These are phyloP conservation scores for Hanseniaspora osmophila DNA, from an alignment of 805 yeast genomes.

Conservation along the genomic window DNA sequence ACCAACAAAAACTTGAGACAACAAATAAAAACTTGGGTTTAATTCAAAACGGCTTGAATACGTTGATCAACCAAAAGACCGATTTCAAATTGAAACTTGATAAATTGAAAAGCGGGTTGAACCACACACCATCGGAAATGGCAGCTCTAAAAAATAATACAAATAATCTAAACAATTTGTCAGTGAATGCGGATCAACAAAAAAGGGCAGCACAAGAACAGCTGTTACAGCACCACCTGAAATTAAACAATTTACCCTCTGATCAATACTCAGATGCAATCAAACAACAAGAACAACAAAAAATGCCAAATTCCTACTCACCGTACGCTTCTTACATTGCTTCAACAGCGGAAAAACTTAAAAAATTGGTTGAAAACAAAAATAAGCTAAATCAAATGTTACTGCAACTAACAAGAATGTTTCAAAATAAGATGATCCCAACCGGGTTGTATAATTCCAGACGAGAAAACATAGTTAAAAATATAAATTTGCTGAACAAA, in stretches of 20 bases:
- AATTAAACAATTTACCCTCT: no score
- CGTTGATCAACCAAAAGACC: not conserved
- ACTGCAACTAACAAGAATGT: not conserved
- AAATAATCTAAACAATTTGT: not conserved
- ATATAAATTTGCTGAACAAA: not conserved
- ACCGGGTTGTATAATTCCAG: not conserved
- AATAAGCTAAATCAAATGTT: not conserved
- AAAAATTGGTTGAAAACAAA: not conserved
- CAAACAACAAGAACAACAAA: not conserved
- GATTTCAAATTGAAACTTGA: not conserved
- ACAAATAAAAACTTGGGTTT: conserved; percentile 1
- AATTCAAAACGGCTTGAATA: not conserved
- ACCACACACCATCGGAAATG: not conserved
- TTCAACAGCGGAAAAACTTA: not conserved
- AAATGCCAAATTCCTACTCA: not conserved
- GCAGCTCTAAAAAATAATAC: not conserved
- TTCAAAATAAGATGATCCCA: not conserved
- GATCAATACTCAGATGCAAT: not conserved
- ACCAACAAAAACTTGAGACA: not conserved
- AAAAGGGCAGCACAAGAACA: no score
- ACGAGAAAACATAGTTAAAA: not conserved
- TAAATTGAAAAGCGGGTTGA: not conserved
- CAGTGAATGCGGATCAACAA: no score
- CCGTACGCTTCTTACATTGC: not conserved
- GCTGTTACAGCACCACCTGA: no score